Percentiles rank a stretch among this genome's conserved stretches.
Evolutionary conservation across 176 grass and related monocot species (phyloP).

Genomic region (Aegilops bicornis): DNA sequence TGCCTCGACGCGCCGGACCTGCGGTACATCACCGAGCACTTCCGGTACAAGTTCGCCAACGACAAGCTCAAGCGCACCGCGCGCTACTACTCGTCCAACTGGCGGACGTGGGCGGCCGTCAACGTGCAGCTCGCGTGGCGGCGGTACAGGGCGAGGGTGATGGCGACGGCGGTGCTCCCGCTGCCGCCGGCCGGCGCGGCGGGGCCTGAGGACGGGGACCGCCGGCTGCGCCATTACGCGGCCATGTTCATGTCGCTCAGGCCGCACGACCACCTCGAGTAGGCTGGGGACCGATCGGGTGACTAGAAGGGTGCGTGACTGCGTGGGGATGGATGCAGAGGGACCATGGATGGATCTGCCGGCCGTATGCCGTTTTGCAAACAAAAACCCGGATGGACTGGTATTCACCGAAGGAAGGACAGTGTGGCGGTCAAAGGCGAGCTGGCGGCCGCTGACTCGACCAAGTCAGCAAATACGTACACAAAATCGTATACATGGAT

Average conservation of each 20-base stretch:
- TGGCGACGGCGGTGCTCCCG: not conserved
- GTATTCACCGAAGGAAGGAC: no score
- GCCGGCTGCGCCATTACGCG: conserved; percentile 74
- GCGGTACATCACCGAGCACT: conserved; percentile 93
- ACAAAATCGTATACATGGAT: no score
- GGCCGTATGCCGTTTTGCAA: no score
- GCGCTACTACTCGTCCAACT: conserved; percentile 91
- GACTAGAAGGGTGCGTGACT: no score
- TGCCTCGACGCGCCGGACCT: conserved; percentile 73
- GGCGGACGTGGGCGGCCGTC: conserved; percentile 91
- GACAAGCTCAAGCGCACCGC: conserved; percentile 88
- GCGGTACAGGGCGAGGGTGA: conserved; percentile 44
- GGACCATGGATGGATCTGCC: no score
- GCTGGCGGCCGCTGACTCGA: no score
- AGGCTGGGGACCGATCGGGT: not conserved
- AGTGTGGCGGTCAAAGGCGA: no score
- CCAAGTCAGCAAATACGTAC: no score
- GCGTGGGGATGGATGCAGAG: no score
- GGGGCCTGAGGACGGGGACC: conserved; percentile 45
- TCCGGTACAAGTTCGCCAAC: conserved; percentile 93
- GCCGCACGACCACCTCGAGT: conserved; percentile 94
- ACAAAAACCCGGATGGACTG: no score
- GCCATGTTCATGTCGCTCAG: conserved; percentile 97
- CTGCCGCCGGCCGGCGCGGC: not conserved
- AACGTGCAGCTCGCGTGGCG: conserved; percentile 99